phyloP scores from a whole-genome alignment of 2,329 filamentous ascomycete genomes.

The Sclerotinia sclerotiorum region DNA sequence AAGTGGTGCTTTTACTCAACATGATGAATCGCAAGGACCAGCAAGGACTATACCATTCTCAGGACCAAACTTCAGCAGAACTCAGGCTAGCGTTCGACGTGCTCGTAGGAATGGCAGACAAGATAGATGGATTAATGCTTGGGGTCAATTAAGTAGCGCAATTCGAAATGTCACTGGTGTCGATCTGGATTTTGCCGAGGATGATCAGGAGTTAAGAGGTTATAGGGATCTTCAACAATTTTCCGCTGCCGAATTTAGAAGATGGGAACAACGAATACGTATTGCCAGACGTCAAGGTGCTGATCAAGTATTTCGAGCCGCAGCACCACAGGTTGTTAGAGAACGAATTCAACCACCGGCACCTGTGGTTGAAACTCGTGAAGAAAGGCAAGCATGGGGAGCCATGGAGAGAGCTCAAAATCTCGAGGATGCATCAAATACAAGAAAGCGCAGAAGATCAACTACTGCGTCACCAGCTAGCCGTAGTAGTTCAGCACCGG shows the following conservation, averaged over 20 bases:
- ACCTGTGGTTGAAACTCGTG: slow-evolving; percentile 65
- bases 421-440: slow-evolving; percentile 50
- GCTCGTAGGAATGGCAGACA: slow-evolving; percentile 61
- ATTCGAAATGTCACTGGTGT: slow-evolving; percentile 69
- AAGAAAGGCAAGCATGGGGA: slow-evolving; percentile 85
- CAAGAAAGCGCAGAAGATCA: slow-evolving; percentile 75
- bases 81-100: slow-evolving; percentile 57
- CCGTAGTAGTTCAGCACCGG: slow-evolving; percentile 55
- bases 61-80: slow-evolving; percentile 46
- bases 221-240: slow-evolving; percentile 56
- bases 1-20: not conserved
- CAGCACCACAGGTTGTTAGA: slow-evolving; percentile 61
- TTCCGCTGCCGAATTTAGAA: slow-evolving; percentile 59
- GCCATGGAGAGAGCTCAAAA: slow-evolving; percentile 84
- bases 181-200: slow-evolving; percentile 81
- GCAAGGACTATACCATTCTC: slow-evolving; percentile 16
- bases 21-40: slow-evolving; percentile 1
- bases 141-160: slow-evolving; percentile 62
- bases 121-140: slow-evolving; percentile 86
- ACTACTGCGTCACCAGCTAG: slow-evolving; percentile 64
- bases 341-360: slow-evolving; percentile 45
- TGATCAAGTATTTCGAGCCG: slow-evolving; percentile 67
- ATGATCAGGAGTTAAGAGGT: slow-evolving; percentile 56
- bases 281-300: slow-evolving; percentile 80
- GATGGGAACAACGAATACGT: slow-evolving; percentile 81